Percentiles rank a stretch among this genome's conserved stretches.
phyloP scores from a whole-genome alignment of 169 alveolate species.

The Besnoitia besnoiti region DNA sequence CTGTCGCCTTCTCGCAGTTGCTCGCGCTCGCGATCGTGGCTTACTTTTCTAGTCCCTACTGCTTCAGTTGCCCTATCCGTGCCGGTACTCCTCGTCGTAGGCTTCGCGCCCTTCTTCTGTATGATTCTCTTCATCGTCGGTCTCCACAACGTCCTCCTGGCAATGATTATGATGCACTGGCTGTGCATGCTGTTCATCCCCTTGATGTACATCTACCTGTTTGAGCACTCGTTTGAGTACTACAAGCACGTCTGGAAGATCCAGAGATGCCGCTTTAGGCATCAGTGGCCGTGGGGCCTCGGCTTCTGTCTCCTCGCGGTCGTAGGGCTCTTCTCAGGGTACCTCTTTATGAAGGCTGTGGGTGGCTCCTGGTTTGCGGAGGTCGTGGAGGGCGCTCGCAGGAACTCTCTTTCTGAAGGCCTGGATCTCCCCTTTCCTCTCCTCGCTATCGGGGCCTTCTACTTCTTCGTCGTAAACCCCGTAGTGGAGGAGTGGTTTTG shows the following conservation, averaged over 20 bases:
- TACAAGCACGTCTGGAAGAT: conserved; percentile 10
- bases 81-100: conserved; percentile 17
- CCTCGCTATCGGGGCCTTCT: background rate
- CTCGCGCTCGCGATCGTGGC: background rate
- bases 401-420: background rate
- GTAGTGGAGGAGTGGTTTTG: conserved; percentile 51
- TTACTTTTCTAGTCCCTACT: background rate
- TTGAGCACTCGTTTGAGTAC: background rate
- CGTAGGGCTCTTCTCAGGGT: background rate
- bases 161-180: conserved; percentile 63
- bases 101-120: conserved; percentile 24
- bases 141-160: conserved; percentile 8
- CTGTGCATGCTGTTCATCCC: conserved; percentile 44
- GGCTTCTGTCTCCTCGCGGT: background rate
- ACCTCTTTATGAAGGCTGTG: background rate
- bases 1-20: background rate
- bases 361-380: conserved; percentile 26
- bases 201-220: conserved; percentile 41
- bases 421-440: conserved; percentile 35
- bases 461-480: conserved; percentile 39
- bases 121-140: conserved; percentile 25
- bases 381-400: background rate
- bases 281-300: conserved; percentile 44
- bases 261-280: conserved; percentile 32
- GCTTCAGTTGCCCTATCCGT: background rate